Percentiles rank a stretch among this genome's conserved stretches.
Evolutionary conservation across 1,139 yeast genomes (phyloP).

Genomic region (Petasospora fabianii): DNA sequence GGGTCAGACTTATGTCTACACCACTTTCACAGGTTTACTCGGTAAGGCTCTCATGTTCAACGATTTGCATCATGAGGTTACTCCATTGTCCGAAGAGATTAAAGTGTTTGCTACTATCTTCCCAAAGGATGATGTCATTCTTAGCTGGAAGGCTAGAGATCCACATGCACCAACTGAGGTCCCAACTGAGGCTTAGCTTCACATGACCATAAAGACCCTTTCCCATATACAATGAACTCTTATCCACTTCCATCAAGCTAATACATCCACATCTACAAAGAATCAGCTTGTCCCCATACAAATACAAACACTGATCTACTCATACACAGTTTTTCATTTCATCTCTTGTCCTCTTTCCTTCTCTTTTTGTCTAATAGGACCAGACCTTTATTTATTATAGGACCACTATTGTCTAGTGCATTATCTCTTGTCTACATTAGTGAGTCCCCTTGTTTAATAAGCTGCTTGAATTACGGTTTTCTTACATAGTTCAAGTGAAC

Average conservation of each 20-base stretch:
- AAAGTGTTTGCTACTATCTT: constrained; percentile 96
- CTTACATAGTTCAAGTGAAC: too few relatives aligned
- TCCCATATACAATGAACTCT: too few relatives aligned
- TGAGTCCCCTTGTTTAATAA: too few relatives aligned
- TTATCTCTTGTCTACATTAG: too few relatives aligned
- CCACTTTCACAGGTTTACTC: constrained; percentile 82
- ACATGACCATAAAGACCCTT: not conserved
- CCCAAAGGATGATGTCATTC: constrained; percentile 91
- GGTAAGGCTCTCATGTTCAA: constrained; percentile 83
- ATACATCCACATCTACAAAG: not conserved
- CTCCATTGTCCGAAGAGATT: constrained; percentile 82
- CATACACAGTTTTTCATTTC: not conserved
- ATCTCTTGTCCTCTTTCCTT: not conserved
- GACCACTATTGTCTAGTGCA: not conserved
- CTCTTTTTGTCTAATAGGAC: not conserved
- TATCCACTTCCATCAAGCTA: not conserved
- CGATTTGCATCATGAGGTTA: constrained; percentile 77
- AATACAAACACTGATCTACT: not conserved
- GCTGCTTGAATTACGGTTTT: not conserved
- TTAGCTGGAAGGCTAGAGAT: constrained; percentile 68
- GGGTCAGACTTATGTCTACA: constrained; percentile 90
- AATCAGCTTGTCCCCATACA: not conserved
- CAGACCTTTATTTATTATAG: constrained; percentile 2
- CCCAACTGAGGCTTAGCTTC: constrained; percentile 7
- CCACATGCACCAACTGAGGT: constrained; percentile 27